Evolutionary conservation across 176 grass and related monocot genomes (phyloP).

Genomic region (Avena sativa): DNA sequence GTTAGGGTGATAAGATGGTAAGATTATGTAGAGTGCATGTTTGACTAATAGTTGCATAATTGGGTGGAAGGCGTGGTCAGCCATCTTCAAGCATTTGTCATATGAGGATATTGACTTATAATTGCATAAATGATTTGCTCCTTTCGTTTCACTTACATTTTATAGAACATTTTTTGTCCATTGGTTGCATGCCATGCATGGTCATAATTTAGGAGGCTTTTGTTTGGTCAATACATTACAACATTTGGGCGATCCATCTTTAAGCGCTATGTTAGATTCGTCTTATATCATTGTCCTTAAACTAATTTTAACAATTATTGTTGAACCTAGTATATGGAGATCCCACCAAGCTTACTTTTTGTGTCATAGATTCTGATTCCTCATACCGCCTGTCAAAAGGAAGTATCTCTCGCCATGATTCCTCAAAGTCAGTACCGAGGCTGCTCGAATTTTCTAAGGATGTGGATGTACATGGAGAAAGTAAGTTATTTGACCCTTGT

Average conservation of each 20-base stretch:
- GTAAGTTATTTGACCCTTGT: constrained; percentile 34
- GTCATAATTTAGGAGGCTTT: not conserved
- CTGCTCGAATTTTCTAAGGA: constrained; percentile 5
- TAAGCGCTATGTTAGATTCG: constrained; percentile 1
- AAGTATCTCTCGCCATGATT: not conserved
- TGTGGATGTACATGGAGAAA: constrained; percentile 41
- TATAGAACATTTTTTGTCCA: not conserved
- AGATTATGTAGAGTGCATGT: not conserved
- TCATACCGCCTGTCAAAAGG: not conserved
- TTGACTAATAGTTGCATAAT: not conserved
- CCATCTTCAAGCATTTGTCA: not conserved
- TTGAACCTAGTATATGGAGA: constrained; percentile 26
- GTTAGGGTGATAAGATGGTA: not conserved
- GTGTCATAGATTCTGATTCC: constrained; percentile 17
- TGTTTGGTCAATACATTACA: not conserved
- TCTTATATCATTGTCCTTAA: constrained; percentile 14
- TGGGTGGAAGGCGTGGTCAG: not conserved
- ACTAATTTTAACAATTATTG: not conserved
- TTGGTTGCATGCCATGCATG: constrained; percentile 7
- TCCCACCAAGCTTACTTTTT: constrained; percentile 24
- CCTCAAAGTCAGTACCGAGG: not conserved
- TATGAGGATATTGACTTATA: not conserved
- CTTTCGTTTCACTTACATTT: not conserved
- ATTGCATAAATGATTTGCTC: constrained; percentile 4
- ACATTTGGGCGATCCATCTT: not conserved